phyloP scores from a whole-genome alignment of 176 grass and related monocot genomes.

The Miscanthus lutarioriparius region DNA sequence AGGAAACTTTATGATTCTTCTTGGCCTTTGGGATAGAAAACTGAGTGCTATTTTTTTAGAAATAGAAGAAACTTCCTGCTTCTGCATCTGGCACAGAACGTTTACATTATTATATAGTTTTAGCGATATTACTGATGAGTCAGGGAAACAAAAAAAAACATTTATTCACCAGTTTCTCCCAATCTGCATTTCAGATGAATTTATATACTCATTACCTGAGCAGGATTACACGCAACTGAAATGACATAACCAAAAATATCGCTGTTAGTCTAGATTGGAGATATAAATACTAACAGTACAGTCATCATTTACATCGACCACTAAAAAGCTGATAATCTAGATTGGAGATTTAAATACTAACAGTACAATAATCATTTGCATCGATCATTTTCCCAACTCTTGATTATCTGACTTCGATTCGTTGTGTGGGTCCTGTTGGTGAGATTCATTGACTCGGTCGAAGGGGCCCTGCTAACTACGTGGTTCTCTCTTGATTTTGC shows the following conservation, averaged over 20 bases:
- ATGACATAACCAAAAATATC: background rate
- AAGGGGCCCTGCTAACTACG: background rate
- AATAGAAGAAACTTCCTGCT: no score
- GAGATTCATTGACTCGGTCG: background rate
- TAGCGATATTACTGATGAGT: no score
- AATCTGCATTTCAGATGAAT: no score
- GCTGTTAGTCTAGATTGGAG: background rate
- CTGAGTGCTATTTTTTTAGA: no score
- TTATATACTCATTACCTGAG: no score
- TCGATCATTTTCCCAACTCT: background rate
- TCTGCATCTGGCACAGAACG: no score
- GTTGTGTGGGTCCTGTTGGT: background rate
- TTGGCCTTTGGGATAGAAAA: no score
- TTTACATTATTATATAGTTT: no score
- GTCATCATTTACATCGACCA: background rate
- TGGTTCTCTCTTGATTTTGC: constrained; percentile 27
- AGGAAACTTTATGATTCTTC: no score
- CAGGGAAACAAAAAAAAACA: no score
- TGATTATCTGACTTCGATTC: background rate
- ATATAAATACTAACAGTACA: background rate
- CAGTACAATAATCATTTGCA: background rate
- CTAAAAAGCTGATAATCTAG: background rate
- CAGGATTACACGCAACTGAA: no score
- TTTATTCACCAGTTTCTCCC: no score
- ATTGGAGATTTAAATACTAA: background rate